Evolutionary conservation across 805 yeast species (phyloP).

Genomic region (Nakazawaea holstii): DNA sequence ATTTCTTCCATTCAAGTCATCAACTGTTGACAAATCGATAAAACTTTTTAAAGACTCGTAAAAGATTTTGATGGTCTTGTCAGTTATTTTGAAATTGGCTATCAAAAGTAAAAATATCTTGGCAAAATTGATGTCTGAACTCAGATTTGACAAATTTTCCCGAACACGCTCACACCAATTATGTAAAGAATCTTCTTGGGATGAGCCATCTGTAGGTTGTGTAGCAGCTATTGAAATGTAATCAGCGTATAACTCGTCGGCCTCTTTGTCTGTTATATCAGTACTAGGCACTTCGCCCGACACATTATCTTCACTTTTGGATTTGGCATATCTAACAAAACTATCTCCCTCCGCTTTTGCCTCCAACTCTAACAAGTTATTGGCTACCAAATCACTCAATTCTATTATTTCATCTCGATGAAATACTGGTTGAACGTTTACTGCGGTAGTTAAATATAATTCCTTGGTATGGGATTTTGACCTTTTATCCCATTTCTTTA

Average conservation of each 20-base stretch:
- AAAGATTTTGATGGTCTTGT: conserved; percentile 46
- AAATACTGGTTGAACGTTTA: conserved; percentile 94
- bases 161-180: conserved; percentile 40
- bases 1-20: conserved; percentile 69
- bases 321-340: conserved; percentile 20
- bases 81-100: conserved; percentile 58
- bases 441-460: conserved; percentile 84
- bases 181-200: conserved; percentile 10
- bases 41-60: conserved; percentile 42
- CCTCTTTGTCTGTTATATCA: conserved; percentile 34
- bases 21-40: conserved; percentile 60
- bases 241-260: conserved; percentile 69
- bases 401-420: conserved; percentile 83
- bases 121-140: conserved; percentile 47
- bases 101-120: conserved; percentile 70
- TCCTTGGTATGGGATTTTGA: conserved; percentile 94
- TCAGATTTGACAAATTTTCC: conserved; percentile 32
- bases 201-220: conserved; percentile 13
- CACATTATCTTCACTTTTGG: not conserved
- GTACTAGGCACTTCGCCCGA: not conserved
- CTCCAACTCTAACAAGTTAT: conserved; percentile 67
- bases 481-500: conserved; percentile 97
- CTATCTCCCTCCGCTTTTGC: conserved; percentile 46
- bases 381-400: conserved; percentile 71
- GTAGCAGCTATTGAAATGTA: conserved; percentile 34